phyloP scores from a whole-genome alignment of 1,284 basidiomycete genomes.

The Lentinula novae-zelandiae region DNA sequence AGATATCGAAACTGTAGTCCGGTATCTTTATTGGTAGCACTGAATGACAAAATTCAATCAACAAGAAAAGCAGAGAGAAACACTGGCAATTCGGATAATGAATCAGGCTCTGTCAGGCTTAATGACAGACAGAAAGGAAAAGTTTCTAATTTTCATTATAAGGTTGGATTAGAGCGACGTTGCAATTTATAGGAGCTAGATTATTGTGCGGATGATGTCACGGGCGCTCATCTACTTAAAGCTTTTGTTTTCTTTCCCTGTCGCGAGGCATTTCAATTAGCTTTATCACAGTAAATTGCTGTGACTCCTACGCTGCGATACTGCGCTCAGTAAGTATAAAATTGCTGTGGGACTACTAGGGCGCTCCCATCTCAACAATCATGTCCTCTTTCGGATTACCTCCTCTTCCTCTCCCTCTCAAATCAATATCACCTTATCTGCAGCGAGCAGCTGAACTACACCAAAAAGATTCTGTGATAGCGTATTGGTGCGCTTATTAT shows the following conservation, averaged over 20 bases:
- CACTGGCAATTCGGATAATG: no score
- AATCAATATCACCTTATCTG: conserved; percentile 73
- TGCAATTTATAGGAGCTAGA: no score
- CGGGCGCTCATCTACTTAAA: not conserved
- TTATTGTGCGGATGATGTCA: not conserved
- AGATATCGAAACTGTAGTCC: not conserved
- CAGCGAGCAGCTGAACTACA: conserved; percentile 87
- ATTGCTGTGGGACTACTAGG: not conserved
- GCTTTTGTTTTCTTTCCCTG: not conserved
- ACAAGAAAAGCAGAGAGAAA: no score
- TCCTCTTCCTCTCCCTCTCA: conserved; percentile 54
- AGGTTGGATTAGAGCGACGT: no score
- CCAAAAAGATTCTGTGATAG: conserved; percentile 78
- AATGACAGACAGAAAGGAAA: no score
- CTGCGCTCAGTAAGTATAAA: not conserved
- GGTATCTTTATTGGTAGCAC: no score
- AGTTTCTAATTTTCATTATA: no score
- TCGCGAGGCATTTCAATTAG: not conserved
- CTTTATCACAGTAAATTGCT: not conserved
- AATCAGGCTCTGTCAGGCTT: no score
- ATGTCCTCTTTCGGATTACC: conserved; percentile 48
- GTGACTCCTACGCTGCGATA: not conserved
- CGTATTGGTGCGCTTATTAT: conserved; percentile 96
- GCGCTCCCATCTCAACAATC: conserved; percentile 3
- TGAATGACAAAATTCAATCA: no score